Percentiles rank a stretch among this genome's conserved stretches.
These are phyloP conservation scores for Globisporangium irregulare DNA, from an alignment of 352 stramenopile species.

Conservation along the genomic window DNA sequence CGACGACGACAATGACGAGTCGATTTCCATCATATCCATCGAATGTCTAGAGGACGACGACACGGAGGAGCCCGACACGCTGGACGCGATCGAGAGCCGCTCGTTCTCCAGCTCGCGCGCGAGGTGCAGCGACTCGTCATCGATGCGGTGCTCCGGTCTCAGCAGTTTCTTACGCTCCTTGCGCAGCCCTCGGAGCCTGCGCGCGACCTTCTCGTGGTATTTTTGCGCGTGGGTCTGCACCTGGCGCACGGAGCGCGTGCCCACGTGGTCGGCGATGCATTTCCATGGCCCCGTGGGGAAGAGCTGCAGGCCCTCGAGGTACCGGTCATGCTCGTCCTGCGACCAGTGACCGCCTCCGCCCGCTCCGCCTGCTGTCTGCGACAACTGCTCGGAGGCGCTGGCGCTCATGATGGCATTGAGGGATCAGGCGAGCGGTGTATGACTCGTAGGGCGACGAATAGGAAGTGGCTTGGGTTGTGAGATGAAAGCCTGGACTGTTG, in stretches of 20 bases:
- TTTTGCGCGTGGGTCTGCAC: constrained; percentile 56
- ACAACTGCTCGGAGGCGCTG: background rate
- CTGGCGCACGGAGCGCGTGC: constrained; percentile 45
- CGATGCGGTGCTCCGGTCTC: constrained; percentile 53
- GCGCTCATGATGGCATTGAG: constrained; percentile 3
- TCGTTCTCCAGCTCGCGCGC: constrained; percentile 16
- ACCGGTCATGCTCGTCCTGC: constrained; percentile 32
- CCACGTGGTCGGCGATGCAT: constrained; percentile 23
- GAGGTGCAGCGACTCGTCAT: constrained; percentile 29
- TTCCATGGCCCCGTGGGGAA: constrained; percentile 30
- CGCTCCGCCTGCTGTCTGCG: background rate
- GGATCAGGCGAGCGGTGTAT: no score
- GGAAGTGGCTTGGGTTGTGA: background rate
- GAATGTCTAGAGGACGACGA: background rate
- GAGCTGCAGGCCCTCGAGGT: constrained; percentile 21
- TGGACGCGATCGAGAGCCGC: background rate
- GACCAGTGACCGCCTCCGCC: constrained; percentile 21
- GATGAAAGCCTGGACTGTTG: background rate
- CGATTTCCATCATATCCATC: background rate
- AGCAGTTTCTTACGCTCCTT: constrained; percentile 56
- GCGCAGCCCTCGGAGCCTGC: constrained; percentile 49
- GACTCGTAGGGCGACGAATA: background rate
- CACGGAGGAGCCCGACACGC: background rate
- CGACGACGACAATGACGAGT: background rate
- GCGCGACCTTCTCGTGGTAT: constrained; percentile 75